Evolutionary conservation across 1,284 basidiomycete species (phyloP), one percentile per base, ranked within the genome.

Genomic region (Fomitopsis pinicola): DNA sequence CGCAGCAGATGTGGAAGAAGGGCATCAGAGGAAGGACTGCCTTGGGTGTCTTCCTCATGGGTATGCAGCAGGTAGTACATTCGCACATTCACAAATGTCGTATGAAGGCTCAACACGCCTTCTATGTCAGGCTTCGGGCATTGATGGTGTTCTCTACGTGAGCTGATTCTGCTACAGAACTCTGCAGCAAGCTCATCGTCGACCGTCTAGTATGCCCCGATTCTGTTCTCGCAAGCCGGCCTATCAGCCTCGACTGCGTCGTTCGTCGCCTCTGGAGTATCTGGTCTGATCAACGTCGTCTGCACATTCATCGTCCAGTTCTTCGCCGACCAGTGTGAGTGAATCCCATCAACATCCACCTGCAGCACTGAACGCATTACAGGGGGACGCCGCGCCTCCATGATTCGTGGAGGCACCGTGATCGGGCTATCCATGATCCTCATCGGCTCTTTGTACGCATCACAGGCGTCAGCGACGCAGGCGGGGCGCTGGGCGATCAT

Each of bases 221-320:
- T 80, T 3, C 70, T 84, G 17, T 85, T 85, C 66, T 69, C 76
- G 5, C 82, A 82, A 68, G 81, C 80, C 2, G 79, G 81, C 36
- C 73, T 84, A 19, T 76, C 77, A 5, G 76, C 76, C 0, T 72
- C 72, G 42, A 76, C 76, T 42, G 76, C 81, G 7, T 77, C 80
- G 0, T 83, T 84, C 69, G 72, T 84, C 30, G 81, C 82, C 0
- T 81, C 80, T 7, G 83, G 82, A 8, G 75, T 84, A 9, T 81
- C 81, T 3, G 83, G 82, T 42, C 72, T 84, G 48, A 68, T 82
- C 42, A 80, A 78, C 61, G 64, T 83, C n/a, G 73, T 71, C 14
- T 73, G 75, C 57, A 82, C 80, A 9, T 73, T 80, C 55, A 68
- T 73, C 5, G 72, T 76, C 17, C 80, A 79, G 62, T 63, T 77